phyloP scores from a whole-genome alignment of 805 yeast species.

The Priceomyces fermenticarens region DNA sequence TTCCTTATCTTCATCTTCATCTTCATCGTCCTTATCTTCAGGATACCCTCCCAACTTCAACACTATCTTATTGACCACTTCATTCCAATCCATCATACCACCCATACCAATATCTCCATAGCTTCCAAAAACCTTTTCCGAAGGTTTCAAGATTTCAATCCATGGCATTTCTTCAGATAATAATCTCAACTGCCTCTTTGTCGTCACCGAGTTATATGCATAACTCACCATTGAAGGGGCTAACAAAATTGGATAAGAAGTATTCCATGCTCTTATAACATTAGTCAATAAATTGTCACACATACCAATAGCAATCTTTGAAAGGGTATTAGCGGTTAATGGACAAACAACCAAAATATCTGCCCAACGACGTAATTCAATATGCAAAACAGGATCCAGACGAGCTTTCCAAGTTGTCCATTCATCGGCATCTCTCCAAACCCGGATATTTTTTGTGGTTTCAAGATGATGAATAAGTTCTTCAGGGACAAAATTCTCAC shows the following conservation, averaged over 20 bases:
- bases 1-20: slow-evolving; percentile 42
- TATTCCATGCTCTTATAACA: slow-evolving; percentile 94
- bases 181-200: slow-evolving; percentile 74
- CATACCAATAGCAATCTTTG: slow-evolving; percentile 85
- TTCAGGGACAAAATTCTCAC: slow-evolving; percentile 49
- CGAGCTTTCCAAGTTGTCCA: slow-evolving; percentile 76
- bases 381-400: slow-evolving; percentile 89
- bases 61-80: slow-evolving; percentile 82
- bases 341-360: slow-evolving; percentile 94
- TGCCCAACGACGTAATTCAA: slow-evolving; percentile 95
- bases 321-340: slow-evolving; percentile 84
- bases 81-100: slow-evolving; percentile 98
- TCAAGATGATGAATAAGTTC: slow-evolving; percentile 42
- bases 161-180: slow-evolving; percentile 91
- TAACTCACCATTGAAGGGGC: slow-evolving; percentile 97
- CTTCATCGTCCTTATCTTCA: slow-evolving; percentile 49
- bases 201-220: slow-evolving; percentile 84
- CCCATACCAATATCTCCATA: slow-evolving; percentile 99
- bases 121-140: slow-evolving; percentile 87
- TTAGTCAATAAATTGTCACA: slow-evolving; percentile 91
- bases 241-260: slow-evolving; percentile 78
- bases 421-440: slow-evolving; percentile 60
- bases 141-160: slow-evolving; percentile 91
- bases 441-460: slow-evolving; percentile 40
- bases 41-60: slow-evolving; percentile 59